A percentile compares a stretch with the other conserved stretches of the same genome.
Conservation (phyloP, 306 rosid species). For the Rosa chinensis region DNA sequence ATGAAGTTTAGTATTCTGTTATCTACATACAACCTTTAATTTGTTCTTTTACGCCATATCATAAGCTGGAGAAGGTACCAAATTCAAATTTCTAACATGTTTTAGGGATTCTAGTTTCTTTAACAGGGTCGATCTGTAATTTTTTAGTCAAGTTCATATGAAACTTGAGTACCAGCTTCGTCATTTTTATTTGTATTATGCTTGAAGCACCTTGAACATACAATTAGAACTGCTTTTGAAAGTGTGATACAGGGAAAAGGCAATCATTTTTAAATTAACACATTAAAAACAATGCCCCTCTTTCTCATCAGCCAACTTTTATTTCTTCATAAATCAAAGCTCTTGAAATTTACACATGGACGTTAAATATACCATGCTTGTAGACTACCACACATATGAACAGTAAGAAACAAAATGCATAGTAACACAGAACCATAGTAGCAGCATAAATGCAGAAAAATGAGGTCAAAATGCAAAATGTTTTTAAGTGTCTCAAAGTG, state of each 20-base stretch:
- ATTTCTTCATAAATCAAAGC: too few relatives aligned
- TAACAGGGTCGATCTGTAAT: background rate
- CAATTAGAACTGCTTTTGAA: background rate
- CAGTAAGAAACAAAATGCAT: too few relatives aligned
- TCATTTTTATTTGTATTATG: background rate
- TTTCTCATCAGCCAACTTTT: too few relatives aligned
- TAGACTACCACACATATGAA: too few relatives aligned
- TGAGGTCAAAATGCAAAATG: too few relatives aligned
- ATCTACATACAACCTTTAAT: background rate
- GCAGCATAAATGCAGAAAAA: too few relatives aligned
- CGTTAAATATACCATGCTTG: too few relatives aligned
- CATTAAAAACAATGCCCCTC: too few relatives aligned
- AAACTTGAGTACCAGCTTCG: background rate
- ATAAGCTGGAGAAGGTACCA: background rate
- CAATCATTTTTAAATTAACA: background rate
- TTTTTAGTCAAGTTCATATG: background rate
- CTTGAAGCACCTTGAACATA: conserved; percentile 16
- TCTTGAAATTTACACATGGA: too few relatives aligned
- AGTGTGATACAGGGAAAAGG: conserved; percentile 19
- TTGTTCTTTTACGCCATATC: background rate
- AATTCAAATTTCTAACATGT: background rate
- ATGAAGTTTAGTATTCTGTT: background rate
- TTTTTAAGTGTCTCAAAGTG: too few relatives aligned
- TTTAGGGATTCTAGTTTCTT: background rate
- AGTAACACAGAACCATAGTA: too few relatives aligned